Percentiles rank a stretch among this genome's conserved stretches.
Evolutionary conservation across 192 early-diverging fungal species (phyloP).

Genomic region (Dissophora globulifera): DNA sequence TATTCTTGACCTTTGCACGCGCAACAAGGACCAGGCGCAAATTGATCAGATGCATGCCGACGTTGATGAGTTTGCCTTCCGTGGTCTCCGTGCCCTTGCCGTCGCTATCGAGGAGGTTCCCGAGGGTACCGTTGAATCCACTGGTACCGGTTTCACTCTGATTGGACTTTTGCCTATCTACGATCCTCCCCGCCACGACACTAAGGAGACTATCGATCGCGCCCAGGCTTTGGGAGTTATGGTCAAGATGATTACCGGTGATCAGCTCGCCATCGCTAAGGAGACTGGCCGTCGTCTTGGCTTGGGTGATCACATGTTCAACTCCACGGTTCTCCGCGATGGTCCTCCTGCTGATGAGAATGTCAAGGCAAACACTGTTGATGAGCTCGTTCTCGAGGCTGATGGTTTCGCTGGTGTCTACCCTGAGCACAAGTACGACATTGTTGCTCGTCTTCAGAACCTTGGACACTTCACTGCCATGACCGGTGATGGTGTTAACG

Average conservation of each 20-base stretch:
- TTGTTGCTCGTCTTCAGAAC: slow-evolving; percentile 91
- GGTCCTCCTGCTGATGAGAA: slow-evolving; percentile 67
- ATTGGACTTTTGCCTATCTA: slow-evolving; percentile 80
- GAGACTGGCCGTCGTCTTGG: slow-evolving; percentile 73
- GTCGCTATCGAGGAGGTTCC: slow-evolving; percentile 78
- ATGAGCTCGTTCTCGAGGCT: slow-evolving; percentile 53
- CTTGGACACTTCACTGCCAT: slow-evolving; percentile 80
- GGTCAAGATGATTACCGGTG: slow-evolving; percentile 96
- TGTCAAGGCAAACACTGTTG: slow-evolving; percentile 42
- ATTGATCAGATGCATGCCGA: slow-evolving; percentile 66
- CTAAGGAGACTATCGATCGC: slow-evolving; percentile 83
- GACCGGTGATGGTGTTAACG: slow-evolving; percentile 93
- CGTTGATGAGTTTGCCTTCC: slow-evolving; percentile 60
- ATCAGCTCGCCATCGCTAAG: slow-evolving; percentile 70
- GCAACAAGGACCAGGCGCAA: slow-evolving; percentile 72
- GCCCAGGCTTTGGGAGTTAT: slow-evolving; percentile 78
- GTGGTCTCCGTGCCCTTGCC: slow-evolving; percentile 73
- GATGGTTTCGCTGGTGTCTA: slow-evolving; percentile 73
- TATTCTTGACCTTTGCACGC: slow-evolving; percentile 76
- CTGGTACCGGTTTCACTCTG: slow-evolving; percentile 74
- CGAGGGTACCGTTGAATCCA: slow-evolving; percentile 63
- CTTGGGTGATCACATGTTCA: slow-evolving; percentile 81
- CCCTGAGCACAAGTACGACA: slow-evolving; percentile 98
- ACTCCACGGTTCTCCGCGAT: slow-evolving; percentile 65
- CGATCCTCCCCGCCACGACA: slow-evolving; percentile 82